Base-by-base conservation (phyloP, 1,284 basidiomycete species). In the Phellopilus nigrolimitatus region DNA sequence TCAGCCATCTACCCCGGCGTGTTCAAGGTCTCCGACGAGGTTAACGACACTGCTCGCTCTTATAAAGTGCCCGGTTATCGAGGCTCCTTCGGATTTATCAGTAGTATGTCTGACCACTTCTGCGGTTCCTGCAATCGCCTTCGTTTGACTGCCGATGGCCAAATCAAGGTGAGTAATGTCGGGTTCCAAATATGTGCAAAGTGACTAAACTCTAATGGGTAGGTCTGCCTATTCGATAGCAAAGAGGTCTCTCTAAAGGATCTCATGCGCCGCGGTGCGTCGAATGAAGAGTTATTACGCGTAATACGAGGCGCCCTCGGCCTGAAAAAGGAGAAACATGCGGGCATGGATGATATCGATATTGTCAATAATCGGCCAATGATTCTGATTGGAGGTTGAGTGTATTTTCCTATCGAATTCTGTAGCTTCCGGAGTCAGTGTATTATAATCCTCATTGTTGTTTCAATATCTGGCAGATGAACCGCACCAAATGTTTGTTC, bases 101-200 rank as follows among this genome's bases (percentile, higher is more conserved):
- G 84, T 60, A 88, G 85, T 70, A 91, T 92, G 90, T 92, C 90
- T 25, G 90, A 95, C 65, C 90, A 93, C 66, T 93, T 95, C 62
- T 94, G 91, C 66, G 78, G 80, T 3, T 83, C 84, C 1, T 95
- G 91, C 69, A 92, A 92, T 63, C 76, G 91, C 56, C 71, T 94
- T 49, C 76, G 92, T 37, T 73, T 95, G 45, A 92, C 88, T 27
- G 88, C 91, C 12, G 91, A 95, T 63, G 91, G 92, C 3, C 82
- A 93, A 64, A 87, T 95, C 61, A 95, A 94, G 76, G 91, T 82
- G 60, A 60, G 67, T 44, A 22, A 43, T 27, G 33, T 27, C 13
- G 40, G 13, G 21, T 47, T 45, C 25, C n/a, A 7, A 37, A 22
- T 8, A 54, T 30, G 8, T 34, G 46, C 31, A 4, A 36, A n/a